Evolutionary conservation across 2,329 filamentous ascomycete species (phyloP).

Genomic region (Periconia macrospinosa): DNA sequence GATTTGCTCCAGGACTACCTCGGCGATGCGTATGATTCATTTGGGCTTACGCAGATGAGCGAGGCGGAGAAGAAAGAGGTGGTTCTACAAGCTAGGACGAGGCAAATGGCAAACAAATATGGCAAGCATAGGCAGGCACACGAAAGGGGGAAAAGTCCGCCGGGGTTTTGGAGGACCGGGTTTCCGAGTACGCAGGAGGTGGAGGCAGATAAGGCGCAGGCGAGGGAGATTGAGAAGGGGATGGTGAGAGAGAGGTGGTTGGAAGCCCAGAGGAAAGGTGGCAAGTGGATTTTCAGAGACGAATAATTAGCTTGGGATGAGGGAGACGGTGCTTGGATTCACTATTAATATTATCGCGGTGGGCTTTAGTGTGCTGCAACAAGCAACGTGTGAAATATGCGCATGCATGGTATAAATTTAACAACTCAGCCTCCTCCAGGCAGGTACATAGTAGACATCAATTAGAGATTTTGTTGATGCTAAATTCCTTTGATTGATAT

Average conservation of each 20-base stretch:
- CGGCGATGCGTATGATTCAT: constrained; percentile 45
- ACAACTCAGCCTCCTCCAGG: no score
- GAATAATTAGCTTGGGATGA: constrained; percentile 55
- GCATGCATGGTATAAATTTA: no score
- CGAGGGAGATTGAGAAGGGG: constrained; percentile 63
- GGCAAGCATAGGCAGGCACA: constrained; percentile 79
- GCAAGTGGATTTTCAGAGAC: constrained; percentile 80
- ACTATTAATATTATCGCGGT: no score
- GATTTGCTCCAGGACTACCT: constrained; percentile 58
- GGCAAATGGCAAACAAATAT: constrained; percentile 71
- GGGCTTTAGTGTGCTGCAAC: background rate
- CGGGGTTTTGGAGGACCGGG: constrained; percentile 87
- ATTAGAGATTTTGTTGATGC: no score
- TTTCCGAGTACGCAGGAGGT: constrained; percentile 88
- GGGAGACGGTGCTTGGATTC: background rate
- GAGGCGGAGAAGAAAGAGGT: constrained; percentile 64
- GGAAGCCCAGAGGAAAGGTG: constrained; percentile 77
- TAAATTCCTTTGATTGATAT: no score
- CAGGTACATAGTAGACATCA: no score
- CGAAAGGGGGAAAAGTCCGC: constrained; percentile 71
- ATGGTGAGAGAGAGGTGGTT: constrained; percentile 73
- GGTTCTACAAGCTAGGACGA: constrained; percentile 75
- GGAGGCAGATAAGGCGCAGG: constrained; percentile 65
- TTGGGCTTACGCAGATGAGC: constrained; percentile 52
- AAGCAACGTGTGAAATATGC: background rate